These are phyloP conservation scores for Triticum dicoccoides DNA, from an alignment of 176 grass and related monocot species.

Conservation along the genomic window DNA sequence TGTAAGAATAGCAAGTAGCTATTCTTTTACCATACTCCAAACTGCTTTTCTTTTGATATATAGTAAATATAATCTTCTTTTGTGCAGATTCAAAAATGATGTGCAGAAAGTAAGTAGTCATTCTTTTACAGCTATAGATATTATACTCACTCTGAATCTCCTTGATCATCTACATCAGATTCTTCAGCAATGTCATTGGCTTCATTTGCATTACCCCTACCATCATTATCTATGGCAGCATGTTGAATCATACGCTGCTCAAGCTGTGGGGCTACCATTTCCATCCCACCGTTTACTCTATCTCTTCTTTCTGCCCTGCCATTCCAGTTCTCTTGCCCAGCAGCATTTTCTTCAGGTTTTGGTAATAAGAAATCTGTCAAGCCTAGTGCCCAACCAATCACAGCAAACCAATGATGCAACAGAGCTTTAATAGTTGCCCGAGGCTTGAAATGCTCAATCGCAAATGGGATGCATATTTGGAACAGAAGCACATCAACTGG, in stretches of 20 bases:
- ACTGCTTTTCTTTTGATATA: no score
- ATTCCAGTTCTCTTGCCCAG: conserved; percentile 73
- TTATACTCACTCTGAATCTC: conserved; percentile 81
- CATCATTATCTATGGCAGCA: conserved; percentile 46
- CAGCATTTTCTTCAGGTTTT: conserved; percentile 77
- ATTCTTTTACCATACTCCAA: neutral
- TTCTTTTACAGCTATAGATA: neutral
- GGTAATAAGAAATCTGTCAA: conserved; percentile 88
- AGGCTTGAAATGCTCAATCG: conserved; percentile 97
- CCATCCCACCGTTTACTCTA: conserved; percentile 47
- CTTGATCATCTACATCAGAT: conserved; percentile 77
- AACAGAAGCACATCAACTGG: conserved; percentile 88
- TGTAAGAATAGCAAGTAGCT: neutral
- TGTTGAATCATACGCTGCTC: conserved; percentile 60
- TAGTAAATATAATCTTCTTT: neutral
- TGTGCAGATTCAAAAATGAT: neutral
- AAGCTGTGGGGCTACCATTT: conserved; percentile 47
- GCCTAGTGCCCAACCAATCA: conserved; percentile 85
- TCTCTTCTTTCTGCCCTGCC: conserved; percentile 67
- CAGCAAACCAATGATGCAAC: conserved; percentile 82
- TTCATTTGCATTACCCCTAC: conserved; percentile 52
- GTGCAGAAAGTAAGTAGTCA: neutral
- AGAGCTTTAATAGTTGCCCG: conserved; percentile 84
- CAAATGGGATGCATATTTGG: conserved; percentile 98
- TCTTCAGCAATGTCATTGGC: conserved; percentile 66